Percentiles rank a stretch among this genome's conserved stretches.
Evolutionary conservation across 352 stramenopile species (phyloP).

Genomic region (Phytophthora pseudosyringae): DNA sequence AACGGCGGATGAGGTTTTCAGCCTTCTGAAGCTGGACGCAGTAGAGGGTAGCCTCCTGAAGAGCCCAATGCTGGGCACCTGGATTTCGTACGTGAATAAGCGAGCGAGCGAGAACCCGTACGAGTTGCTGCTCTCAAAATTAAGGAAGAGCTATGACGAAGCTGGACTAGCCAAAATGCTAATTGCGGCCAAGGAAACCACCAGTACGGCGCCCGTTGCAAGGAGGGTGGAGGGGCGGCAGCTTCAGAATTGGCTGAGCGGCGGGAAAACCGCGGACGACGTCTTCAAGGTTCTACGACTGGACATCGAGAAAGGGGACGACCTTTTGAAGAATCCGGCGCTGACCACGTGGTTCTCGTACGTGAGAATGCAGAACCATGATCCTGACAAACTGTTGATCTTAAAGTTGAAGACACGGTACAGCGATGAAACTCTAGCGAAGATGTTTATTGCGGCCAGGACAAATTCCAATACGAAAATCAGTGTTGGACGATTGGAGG

Average conservation of each 20-base stretch:
- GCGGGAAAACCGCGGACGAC: neutral
- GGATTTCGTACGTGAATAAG: neutral
- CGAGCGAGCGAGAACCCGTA: neutral
- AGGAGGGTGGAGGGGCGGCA: too few relatives aligned
- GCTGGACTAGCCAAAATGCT: too few relatives aligned
- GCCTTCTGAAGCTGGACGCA: neutral
- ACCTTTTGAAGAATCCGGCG: neutral
- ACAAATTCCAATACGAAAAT: too few relatives aligned
- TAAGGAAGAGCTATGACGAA: neutral
- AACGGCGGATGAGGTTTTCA: neutral
- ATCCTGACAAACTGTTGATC: neutral
- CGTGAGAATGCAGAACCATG: neutral
- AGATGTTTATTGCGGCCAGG: neutral
- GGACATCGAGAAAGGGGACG: neutral
- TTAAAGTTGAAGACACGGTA: neutral
- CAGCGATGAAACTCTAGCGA: neutral
- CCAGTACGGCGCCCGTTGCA: too few relatives aligned
- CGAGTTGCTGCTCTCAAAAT: neutral
- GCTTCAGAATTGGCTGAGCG: neutral
- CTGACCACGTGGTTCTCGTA: neutral
- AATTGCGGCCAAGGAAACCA: too few relatives aligned
- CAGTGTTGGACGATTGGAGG: neutral
- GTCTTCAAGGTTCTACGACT: neutral
- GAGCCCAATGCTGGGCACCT: neutral
- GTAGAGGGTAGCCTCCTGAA: neutral